Evolutionary conservation across 2,329 filamentous ascomycete species (phyloP).

Genomic region (Xylaria sp.): DNA sequence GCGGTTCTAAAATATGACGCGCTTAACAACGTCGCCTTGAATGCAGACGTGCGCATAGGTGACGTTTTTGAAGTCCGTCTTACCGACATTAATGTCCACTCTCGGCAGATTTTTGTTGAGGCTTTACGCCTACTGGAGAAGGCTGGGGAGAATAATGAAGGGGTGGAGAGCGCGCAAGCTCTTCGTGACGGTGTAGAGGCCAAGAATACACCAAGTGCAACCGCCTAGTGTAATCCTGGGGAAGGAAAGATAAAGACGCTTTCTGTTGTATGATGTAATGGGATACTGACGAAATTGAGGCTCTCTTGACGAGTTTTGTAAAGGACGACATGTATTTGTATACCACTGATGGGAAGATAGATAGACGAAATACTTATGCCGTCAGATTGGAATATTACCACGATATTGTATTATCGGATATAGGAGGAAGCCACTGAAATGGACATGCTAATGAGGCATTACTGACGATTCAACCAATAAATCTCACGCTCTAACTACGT

Average conservation of each 20-base stretch:
- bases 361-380: not conserved
- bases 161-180: not conserved
- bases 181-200: not conserved
- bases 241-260: not conserved
- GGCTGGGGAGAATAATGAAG: slow-evolving; percentile 1
- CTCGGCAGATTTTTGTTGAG: slow-evolving; percentile 59
- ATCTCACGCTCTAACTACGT: not conserved
- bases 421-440: not conserved
- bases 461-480: not conserved
- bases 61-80: slow-evolving; percentile 69
- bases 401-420: slow-evolving; percentile 4
- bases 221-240: not conserved
- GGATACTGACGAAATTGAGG: not conserved
- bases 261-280: not conserved
- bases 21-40: slow-evolving; percentile 53
- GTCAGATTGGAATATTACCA: slow-evolving; percentile 6
- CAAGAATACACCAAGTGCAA: not conserved
- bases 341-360: not conserved
- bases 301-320: slow-evolving; percentile 4
- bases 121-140: slow-evolving; percentile 51
- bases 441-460: not conserved
- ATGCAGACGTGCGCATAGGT: slow-evolving; percentile 58
- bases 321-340: not conserved
- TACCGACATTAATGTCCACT: slow-evolving; percentile 63
- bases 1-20: slow-evolving; percentile 56